Conservation (phyloP, 306 rosid genomes). For the Quercus suber region DNA sequence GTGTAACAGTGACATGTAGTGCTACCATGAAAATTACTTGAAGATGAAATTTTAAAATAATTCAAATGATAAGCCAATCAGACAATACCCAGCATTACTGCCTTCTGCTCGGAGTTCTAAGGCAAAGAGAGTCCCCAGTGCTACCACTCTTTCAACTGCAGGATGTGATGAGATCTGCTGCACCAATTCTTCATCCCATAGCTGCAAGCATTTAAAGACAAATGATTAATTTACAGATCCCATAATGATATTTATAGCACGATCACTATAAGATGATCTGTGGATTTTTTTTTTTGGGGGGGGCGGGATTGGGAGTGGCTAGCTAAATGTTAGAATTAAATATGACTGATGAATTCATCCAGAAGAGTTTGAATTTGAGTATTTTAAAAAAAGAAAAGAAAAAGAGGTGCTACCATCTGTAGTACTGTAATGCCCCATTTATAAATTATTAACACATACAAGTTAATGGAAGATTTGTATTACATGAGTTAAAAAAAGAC, state of each 20-base stretch:
- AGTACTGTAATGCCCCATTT: not conserved
- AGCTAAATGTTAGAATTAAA: not conserved
- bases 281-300: not conserved
- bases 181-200: slow-evolving; percentile 80
- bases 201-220: slow-evolving; percentile 41
- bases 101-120: slow-evolving; percentile 83
- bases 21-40: not conserved
- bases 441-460: not conserved
- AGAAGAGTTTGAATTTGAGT: not conserved
- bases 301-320: not conserved
- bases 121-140: slow-evolving; percentile 83
- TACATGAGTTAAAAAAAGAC: not conserved
- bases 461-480: not conserved
- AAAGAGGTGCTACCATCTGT: not conserved
- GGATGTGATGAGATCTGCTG: slow-evolving; percentile 63
- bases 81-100: slow-evolving; percentile 66
- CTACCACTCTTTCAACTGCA: slow-evolving; percentile 73
- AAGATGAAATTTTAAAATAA: not conserved
- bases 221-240: not conserved
- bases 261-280: not conserved
- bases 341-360: not conserved
- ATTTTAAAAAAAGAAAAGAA: not conserved
- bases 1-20: not conserved
- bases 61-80: not conserved
- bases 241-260: not conserved